A percentile compares a stretch with the other conserved stretches of the same genome.
Evolutionary conservation across 345 rosid species (phyloP).

Genomic region (Dipteronia dyeriana): DNA sequence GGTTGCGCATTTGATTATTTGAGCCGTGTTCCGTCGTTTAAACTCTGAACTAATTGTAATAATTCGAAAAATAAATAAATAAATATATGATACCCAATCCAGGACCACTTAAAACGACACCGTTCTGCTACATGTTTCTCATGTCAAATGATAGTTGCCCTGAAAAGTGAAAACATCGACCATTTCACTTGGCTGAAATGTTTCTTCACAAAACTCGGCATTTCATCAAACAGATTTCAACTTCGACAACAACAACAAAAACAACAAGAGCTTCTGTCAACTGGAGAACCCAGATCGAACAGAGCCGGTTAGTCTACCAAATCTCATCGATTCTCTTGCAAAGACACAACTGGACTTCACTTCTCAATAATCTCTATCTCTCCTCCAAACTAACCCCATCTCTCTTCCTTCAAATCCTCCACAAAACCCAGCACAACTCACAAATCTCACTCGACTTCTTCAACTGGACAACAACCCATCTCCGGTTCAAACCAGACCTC

Average conservation of each 20-base stretch:
- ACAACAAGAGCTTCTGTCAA: slow-evolving; percentile 26
- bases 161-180: not conserved
- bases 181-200: slow-evolving; percentile 26
- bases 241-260: slow-evolving; percentile 22
- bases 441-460: slow-evolving; percentile 55
- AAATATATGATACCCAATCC: not conserved
- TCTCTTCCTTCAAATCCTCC: slow-evolving; percentile 56
- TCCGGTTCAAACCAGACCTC: slow-evolving; percentile 59
- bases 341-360: slow-evolving; percentile 47
- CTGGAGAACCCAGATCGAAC: slow-evolving; percentile 55
- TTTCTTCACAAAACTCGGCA: not conserved
- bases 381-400: slow-evolving; percentile 44
- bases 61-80: too few species aligned
- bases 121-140: not conserved
- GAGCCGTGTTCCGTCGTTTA: too few species aligned
- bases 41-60: too few species aligned
- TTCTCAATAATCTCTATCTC: slow-evolving; percentile 47
- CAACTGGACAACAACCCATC: slow-evolving; percentile 48
- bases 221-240: slow-evolving; percentile 37
- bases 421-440: slow-evolving; percentile 44
- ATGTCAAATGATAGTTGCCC: not conserved
- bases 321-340: slow-evolving; percentile 62
- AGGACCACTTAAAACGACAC: not conserved
- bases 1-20: too few species aligned
- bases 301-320: slow-evolving; percentile 42